Base-by-base conservation (phyloP, 352 stramenopile genomes). In the Pythium brassicae region DNA sequence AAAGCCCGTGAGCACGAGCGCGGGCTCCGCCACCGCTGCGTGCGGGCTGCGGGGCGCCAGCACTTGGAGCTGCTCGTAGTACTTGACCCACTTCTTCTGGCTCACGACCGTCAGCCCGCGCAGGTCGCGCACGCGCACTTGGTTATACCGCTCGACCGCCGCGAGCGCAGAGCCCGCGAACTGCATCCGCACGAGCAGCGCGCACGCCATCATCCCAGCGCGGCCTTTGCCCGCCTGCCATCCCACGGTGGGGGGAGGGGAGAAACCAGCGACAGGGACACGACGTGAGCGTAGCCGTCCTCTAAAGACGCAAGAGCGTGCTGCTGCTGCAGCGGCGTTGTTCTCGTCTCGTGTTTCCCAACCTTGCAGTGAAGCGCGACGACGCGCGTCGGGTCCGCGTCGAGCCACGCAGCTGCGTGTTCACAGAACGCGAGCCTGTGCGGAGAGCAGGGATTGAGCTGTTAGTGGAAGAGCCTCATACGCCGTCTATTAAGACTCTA, bases 141-240 rank as follows among this genome's bases (percentile, higher is more conserved):
- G 71, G 49, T 90, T 90, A 66, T 90, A 90, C 15, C 61, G 70
- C 48, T 85, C 74, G 45, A 90, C 87, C 2, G 80, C 80, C 1
- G 70, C 66, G 3, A 40, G 59, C 0, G 80, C 77, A 1, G 76
- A 74, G 23, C 65, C 50, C 0, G 60, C 64, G 40, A 72, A 89
- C 11, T 70, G 57, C 81, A 91, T 89, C 29, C 76, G 76, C 6
- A 89, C 37, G 14, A 91, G 59, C n/a, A 91, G 59, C 61, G 86
- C 83, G 51, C 81, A 91, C 17, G 76, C 72, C 81, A 91, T 91
- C 81, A 91, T 91, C 1, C 81, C 81, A 22, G 78, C 81, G 48
- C 81, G 63, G 23, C 81, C 81, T 54, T 91, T 91, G 34, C 81
- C 81, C 20, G 81, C 81, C 74, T 84, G n/a, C n/a, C n/a, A n/a